Conservation (phyloP, 345 rosid genomes). For the Anacardium occidentale region DNA sequence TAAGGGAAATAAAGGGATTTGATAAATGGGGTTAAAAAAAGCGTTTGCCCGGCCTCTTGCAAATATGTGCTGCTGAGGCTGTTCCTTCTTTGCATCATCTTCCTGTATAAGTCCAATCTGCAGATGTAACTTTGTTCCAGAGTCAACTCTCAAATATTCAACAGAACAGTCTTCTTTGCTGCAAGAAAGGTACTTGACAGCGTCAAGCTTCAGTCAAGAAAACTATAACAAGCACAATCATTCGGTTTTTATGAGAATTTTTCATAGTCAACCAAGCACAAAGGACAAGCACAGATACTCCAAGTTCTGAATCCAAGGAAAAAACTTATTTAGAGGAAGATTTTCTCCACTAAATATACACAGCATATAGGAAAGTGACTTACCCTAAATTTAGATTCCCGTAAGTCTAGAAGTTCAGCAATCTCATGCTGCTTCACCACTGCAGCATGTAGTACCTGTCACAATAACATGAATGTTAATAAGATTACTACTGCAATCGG, state of each 20-base stretch:
- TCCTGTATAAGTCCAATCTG: conserved; percentile 4
- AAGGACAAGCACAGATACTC: not conserved
- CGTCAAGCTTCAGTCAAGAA: not conserved
- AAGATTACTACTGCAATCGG: not conserved
- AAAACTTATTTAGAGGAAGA: no score
- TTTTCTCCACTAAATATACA: no score
- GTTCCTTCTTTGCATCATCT: conserved; percentile 3
- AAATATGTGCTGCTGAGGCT: not conserved
- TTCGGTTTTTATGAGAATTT: no score
- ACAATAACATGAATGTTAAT: conserved; percentile 11
- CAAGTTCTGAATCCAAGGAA: not conserved
- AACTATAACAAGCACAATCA: not conserved
- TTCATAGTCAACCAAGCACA: no score
- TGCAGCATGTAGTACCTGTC: conserved; percentile 70
- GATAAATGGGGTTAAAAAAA: not conserved
- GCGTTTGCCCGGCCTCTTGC: conserved; percentile 12
- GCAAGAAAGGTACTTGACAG: conserved; percentile 22
- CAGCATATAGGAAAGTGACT: conserved; percentile 24
- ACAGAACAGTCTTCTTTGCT: conserved; percentile 61
- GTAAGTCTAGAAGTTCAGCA: conserved; percentile 55
- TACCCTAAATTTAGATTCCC: conserved; percentile 61
- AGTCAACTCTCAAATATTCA: conserved; percentile 22
- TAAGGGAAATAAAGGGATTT: not conserved
- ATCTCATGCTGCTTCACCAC: conserved; percentile 82
- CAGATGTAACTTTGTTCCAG: conserved; percentile 12